A percentile compares a stretch with the other conserved stretches of the same genome.
phyloP scores from a whole-genome alignment of 2,329 filamentous ascomycete genomes.

The Exophiala mesophila region DNA sequence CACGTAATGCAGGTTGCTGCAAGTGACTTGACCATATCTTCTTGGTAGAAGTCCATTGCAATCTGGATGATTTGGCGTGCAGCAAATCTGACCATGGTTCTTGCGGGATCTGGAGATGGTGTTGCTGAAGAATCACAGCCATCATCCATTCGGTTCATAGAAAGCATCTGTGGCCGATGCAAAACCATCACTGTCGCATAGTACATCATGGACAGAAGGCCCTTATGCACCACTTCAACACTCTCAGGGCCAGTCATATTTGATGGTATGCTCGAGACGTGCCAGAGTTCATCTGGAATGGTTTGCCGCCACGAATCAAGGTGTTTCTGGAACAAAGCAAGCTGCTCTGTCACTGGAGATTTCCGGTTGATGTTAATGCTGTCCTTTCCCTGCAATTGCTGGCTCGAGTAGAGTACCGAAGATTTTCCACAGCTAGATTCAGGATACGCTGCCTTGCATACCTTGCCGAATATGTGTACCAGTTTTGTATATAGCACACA shows the following conservation, averaged over 20 bases:
- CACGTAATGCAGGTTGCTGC: conserved; percentile 4
- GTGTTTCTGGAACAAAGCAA: conserved; percentile 2
- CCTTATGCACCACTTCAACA: background rate
- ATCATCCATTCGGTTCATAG: background rate
- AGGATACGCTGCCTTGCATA: conserved; percentile 6
- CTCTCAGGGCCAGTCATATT: background rate
- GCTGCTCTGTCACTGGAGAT: background rate
- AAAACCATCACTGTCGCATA: conserved; percentile 1
- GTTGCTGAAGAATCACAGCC: background rate
- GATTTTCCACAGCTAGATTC: conserved; percentile 3
- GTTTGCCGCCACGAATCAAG: conserved; percentile 3
- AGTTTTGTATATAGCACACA: conserved; percentile 5
- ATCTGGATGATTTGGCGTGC: conserved; percentile 10
- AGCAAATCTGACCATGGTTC: conserved; percentile 3
- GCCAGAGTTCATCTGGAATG: conserved; percentile 5
- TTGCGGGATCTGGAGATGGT: background rate
- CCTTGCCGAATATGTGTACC: conserved; percentile 5
- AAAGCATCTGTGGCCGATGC: background rate
- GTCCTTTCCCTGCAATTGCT: conserved; percentile 6
- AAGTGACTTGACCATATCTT: conserved; percentile 6
- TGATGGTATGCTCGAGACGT: background rate
- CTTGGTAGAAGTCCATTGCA: conserved; percentile 8
- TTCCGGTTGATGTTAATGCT: background rate
- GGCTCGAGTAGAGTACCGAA: conserved; percentile 8
- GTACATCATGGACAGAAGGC: background rate